Base-by-base conservation (phyloP, 1,139 yeast genomes). In the Yamadazyma taylorii region DNA sequence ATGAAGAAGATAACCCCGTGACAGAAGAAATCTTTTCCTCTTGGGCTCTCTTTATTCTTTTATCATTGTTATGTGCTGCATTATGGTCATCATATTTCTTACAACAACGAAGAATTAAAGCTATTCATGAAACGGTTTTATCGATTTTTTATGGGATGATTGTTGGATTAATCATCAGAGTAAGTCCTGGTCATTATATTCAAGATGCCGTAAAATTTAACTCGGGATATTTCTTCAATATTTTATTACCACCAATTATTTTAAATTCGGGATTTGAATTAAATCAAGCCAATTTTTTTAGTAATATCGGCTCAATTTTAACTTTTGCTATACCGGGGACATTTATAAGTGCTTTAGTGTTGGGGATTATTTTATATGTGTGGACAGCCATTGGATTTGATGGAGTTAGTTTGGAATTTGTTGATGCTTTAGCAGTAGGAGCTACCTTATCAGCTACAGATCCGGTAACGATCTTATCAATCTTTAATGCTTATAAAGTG, bases 281-380 rank as follows among this genome's bases (percentile, higher is more conserved):
- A 46, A 95, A 92, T 58, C 98, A 92, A 63, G 95, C 87, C 22
- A 90, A 92, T 59, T 94, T 94, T 62, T 94, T 94, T 61, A 74
- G 90, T 49, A 94, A 94, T 58, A 80, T 92, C 34, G 95, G 95
- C 1, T 82, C 96, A 3, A 92, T 94, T 42, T 65, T 94, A 48
- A 85, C 90, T 3, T 94, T 92, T 70, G 99, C 99, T 29, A 90
- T 94, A 38, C 96, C 96, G 0, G 99, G 99, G 2, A 94, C 99
- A 0, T 87, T 92, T 51, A 78, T 94, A 25, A 86, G 95, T 25
- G 87, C 98, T 0, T 72, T 89, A 40, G 97, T 92, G 3, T 66
- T 92, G 38, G 99, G 98, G 12, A 69, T 82, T 2, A 82, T 94
- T 26, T 63, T 92, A 39, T 94, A 80, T 56, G 67, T 90, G 13